Conservation (phyloP, 495 filamentous ascomycete genomes). For the Gamarada debralockiae region DNA sequence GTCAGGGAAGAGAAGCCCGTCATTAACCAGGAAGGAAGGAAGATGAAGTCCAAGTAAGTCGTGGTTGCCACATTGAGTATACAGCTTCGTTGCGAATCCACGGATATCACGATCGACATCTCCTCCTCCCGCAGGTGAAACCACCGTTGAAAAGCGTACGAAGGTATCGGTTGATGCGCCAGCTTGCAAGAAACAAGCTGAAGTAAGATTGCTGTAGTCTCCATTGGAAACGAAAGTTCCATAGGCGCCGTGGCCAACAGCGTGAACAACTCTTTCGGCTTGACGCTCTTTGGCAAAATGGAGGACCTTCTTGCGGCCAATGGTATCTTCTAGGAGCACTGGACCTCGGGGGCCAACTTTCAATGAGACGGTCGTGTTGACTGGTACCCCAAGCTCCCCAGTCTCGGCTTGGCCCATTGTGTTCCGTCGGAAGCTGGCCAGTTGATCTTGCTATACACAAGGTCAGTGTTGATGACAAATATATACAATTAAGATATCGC, state of each 20-base stretch:
- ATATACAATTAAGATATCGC: not conserved
- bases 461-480: not conserved
- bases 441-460: not conserved
- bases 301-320: slow-evolving; percentile 56
- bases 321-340: slow-evolving; percentile 54
- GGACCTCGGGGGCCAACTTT: slow-evolving; percentile 50
- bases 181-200: slow-evolving; percentile 43
- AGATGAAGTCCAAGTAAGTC: slow-evolving; percentile 47
- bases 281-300: slow-evolving; percentile 55
- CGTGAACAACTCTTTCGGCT: slow-evolving; percentile 53
- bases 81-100: slow-evolving; percentile 50
- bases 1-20: slow-evolving; percentile 45
- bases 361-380: slow-evolving; percentile 18
- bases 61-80: slow-evolving; percentile 33
- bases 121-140: slow-evolving; percentile 45
- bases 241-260: slow-evolving; percentile 52
- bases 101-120: slow-evolving; percentile 50
- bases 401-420: not conserved
- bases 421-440: not conserved
- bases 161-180: slow-evolving; percentile 40
- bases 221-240: slow-evolving; percentile 54
- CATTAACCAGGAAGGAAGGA: slow-evolving; percentile 48
- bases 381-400: not conserved
- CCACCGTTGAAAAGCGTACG: slow-evolving; percentile 50
- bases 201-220: slow-evolving; percentile 52